Conservation (phyloP, 2,329 filamentous ascomycete genomes). For the Fusarium tuaranense region DNA sequence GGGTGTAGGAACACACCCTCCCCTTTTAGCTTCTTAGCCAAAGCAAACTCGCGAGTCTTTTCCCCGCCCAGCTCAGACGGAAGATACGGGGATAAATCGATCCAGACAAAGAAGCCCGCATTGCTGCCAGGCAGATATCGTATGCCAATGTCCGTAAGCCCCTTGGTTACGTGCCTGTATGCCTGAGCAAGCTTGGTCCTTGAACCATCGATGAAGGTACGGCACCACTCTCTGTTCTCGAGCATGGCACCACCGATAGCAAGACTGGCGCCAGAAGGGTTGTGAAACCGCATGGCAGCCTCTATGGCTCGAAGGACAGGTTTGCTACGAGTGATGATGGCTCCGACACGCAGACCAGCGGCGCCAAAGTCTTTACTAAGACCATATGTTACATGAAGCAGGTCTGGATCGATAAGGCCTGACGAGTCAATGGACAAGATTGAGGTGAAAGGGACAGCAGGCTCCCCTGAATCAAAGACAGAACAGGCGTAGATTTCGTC, state of each 20-base stretch:
- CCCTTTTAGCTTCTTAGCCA: conserved; percentile 58
- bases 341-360: conserved; percentile 63
- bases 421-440: conserved; percentile 58
- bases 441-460: conserved; percentile 58
- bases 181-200: conserved; percentile 53
- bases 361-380: conserved; percentile 64
- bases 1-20: conserved; percentile 64
- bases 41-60: conserved; percentile 55
- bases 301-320: conserved; percentile 50
- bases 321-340: conserved; percentile 55
- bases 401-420: conserved; percentile 57
- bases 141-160: conserved; percentile 56
- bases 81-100: conserved; percentile 61
- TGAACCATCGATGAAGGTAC: conserved; percentile 56
- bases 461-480: conserved; percentile 55
- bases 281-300: conserved; percentile 59
- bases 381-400: conserved; percentile 64
- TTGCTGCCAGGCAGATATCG: conserved; percentile 60
- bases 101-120: conserved; percentile 68
- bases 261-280: conserved; percentile 58
- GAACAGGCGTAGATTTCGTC: conserved; percentile 70
- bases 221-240: conserved; percentile 58
- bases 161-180: conserved; percentile 53
- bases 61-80: conserved; percentile 44
- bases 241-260: conserved; percentile 58